These are phyloP conservation scores for Ilex aquifolium DNA, from an alignment of 257 asterid genomes.

Conservation along the genomic window DNA sequence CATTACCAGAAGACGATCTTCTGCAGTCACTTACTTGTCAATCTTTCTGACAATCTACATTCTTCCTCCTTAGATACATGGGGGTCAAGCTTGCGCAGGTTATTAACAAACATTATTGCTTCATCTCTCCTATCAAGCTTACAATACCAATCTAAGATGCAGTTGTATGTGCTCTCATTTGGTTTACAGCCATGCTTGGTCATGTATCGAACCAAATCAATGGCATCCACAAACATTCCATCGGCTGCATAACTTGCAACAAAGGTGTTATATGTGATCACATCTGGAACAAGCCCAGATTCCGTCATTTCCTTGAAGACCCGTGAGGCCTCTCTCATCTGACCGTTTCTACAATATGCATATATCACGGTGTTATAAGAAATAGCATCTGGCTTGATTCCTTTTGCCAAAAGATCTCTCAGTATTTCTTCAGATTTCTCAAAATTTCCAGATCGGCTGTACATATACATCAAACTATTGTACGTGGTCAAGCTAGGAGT, in stretches of 20 bases:
- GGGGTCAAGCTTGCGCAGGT: constrained; percentile 64
- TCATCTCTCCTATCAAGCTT: constrained; percentile 66
- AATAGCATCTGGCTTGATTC: constrained; percentile 66
- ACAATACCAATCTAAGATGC: constrained; percentile 68
- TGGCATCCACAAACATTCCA: constrained; percentile 81
- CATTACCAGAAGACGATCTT: neutral
- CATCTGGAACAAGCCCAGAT: constrained; percentile 62
- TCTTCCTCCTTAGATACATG: constrained; percentile 63
- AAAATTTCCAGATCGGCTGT: constrained; percentile 61
- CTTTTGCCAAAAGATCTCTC: constrained; percentile 48
- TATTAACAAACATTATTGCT: constrained; percentile 56
- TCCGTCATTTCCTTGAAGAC: constrained; percentile 60
- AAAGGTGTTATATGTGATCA: constrained; percentile 76
- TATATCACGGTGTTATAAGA: constrained; percentile 81
- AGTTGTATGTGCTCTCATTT: constrained; percentile 71
- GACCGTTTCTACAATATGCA: constrained; percentile 74
- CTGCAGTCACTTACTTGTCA: constrained; percentile 34
- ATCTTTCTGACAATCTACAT: constrained; percentile 46
- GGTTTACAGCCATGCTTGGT: constrained; percentile 80
- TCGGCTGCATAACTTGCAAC: constrained; percentile 63
- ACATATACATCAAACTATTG: constrained; percentile 84
- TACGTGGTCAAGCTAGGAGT: constrained; percentile 75
- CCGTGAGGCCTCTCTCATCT: constrained; percentile 80
- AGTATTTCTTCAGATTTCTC: constrained; percentile 68
- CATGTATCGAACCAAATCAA: constrained; percentile 75